A percentile compares a stretch with the other conserved stretches of the same genome.
phyloP scores from a whole-genome alignment of 495 filamentous ascomycete genomes.

The Aspergillus hancockii region DNA sequence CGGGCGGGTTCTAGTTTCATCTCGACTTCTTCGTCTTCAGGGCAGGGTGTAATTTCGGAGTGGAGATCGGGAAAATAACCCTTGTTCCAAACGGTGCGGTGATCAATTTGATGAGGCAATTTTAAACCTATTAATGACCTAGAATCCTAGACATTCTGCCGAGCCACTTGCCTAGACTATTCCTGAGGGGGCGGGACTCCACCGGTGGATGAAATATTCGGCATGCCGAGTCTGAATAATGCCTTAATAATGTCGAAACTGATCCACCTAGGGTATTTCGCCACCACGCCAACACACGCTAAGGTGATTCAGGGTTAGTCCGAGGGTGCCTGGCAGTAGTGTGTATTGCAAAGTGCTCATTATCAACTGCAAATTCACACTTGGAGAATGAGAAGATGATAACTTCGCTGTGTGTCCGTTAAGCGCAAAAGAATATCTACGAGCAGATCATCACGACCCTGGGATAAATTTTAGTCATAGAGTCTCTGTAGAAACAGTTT shows the following conservation, averaged over 20 bases:
- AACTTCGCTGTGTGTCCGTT: no score
- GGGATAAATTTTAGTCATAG: no score
- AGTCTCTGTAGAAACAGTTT: neutral
- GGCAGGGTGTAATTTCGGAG: neutral
- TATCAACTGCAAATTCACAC: neutral
- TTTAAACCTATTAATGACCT: neutral
- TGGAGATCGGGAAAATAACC: neutral
- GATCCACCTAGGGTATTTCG: neutral
- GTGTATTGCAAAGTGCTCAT: neutral
- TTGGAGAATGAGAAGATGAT: neutral
- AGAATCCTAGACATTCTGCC: neutral
- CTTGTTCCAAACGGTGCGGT: neutral
- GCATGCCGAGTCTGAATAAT: conserved; percentile 2
- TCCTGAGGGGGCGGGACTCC: neutral
- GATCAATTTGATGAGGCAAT: neutral
- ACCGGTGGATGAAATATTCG: neutral
- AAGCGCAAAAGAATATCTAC: no score
- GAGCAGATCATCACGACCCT: no score
- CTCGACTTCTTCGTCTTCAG: neutral
- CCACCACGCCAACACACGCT: neutral
- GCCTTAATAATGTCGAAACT: neutral
- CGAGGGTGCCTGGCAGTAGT: neutral
- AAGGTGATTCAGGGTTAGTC: neutral
- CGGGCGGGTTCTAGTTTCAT: neutral
- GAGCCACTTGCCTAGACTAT: neutral